These are phyloP conservation scores for Penicillium simplicissimum DNA, from an alignment of 495 filamentous ascomycete genomes.

Conservation along the genomic window DNA sequence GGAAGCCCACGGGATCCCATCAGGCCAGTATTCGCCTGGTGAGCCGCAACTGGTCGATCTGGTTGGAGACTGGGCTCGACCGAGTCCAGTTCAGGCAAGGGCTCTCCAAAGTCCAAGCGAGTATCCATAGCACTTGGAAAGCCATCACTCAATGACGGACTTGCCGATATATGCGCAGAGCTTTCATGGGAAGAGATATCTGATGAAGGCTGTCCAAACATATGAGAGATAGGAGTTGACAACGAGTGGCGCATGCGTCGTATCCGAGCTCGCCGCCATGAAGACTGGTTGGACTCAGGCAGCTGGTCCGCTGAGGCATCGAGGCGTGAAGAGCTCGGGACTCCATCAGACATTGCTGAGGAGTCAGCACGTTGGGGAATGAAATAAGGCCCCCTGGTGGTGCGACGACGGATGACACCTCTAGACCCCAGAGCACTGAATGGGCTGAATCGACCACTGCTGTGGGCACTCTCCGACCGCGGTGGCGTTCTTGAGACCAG, in stretches of 20 bases:
- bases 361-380: slow-evolving; percentile 40
- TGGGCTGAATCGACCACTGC: slow-evolving; percentile 44
- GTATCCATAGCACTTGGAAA: slow-evolving; percentile 43
- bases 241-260: slow-evolving; percentile 47
- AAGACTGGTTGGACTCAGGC: slow-evolving; percentile 36
- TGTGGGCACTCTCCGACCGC: slow-evolving; percentile 40
- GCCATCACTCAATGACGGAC: slow-evolving; percentile 11
- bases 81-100: slow-evolving; percentile 46
- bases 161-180: slow-evolving; percentile 1
- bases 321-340: slow-evolving; percentile 24
- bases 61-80: slow-evolving; percentile 36
- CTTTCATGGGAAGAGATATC: slow-evolving; percentile 20
- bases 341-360: slow-evolving; percentile 27
- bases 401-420: slow-evolving; percentile 43
- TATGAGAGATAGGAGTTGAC: slow-evolving; percentile 46
- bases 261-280: slow-evolving; percentile 47
- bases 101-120: slow-evolving; percentile 42
- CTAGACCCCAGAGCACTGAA: slow-evolving; percentile 43
- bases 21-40: slow-evolving; percentile 28
- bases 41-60: slow-evolving; percentile 23
- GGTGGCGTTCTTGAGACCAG: slow-evolving; percentile 42
- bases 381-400: slow-evolving; percentile 39
- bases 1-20: slow-evolving; percentile 42
- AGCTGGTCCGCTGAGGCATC: slow-evolving; percentile 26
- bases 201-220: slow-evolving; percentile 44